A percentile compares a stretch with the other conserved stretches of the same genome.
Evolutionary conservation across 306 rosid species (phyloP).

Genomic region (Boehmeria nivea): DNA sequence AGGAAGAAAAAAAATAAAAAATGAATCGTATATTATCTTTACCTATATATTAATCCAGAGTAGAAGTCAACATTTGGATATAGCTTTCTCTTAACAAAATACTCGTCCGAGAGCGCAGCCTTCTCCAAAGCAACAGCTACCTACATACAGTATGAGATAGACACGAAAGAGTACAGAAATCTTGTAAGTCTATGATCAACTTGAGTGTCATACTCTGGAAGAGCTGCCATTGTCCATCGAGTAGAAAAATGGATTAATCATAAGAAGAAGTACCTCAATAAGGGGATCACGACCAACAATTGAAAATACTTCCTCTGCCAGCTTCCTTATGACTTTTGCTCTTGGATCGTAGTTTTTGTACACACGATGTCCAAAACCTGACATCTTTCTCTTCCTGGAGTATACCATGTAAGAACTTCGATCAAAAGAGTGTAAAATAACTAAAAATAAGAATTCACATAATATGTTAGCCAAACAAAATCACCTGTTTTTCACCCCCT

Average conservation of each 20-base stretch:
- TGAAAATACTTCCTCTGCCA: constrained; percentile 86
- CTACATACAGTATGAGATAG: constrained; percentile 28
- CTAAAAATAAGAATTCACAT: neutral
- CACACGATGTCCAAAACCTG: constrained; percentile 93
- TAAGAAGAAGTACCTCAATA: constrained; percentile 57
- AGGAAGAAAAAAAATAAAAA: neutral
- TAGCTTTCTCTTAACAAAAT: constrained; percentile 77
- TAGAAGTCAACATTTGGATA: constrained; percentile 95
- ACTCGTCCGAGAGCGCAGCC: constrained; percentile 79
- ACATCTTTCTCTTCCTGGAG: constrained; percentile 80
- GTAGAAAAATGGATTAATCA: no score
- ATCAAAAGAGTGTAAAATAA: constrained; percentile 4
- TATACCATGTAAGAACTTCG: constrained; percentile 7
- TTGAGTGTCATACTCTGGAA: neutral
- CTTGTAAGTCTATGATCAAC: neutral
- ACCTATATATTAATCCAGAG: constrained; percentile 79
- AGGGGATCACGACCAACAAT: constrained; percentile 91
- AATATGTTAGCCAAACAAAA: neutral
- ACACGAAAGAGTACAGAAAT: neutral
- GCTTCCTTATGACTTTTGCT: constrained; percentile 68
- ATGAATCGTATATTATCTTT: constrained; percentile 5
- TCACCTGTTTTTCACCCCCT: constrained; percentile 84
- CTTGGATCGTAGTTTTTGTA: constrained; percentile 93
- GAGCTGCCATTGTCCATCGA: no score
- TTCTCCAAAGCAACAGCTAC: constrained; percentile 86